Percentiles rank a stretch among this genome's conserved stretches.
phyloP scores from a whole-genome alignment of 2,329 filamentous ascomycete genomes.

The Fusarium sp. region DNA sequence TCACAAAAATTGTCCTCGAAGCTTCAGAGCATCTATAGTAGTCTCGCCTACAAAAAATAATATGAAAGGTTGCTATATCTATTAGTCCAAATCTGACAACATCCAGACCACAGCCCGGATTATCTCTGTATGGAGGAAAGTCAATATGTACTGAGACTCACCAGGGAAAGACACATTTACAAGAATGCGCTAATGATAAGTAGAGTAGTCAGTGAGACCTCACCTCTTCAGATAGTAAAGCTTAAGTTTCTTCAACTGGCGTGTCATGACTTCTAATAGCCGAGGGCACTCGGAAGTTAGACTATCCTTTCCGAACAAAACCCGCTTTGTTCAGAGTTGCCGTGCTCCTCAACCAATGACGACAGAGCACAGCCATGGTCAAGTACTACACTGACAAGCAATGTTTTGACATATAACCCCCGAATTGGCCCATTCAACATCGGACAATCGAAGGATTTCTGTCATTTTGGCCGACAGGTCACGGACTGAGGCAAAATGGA shows the following conservation, averaged over 20 bases:
- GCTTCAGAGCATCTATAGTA: too few species aligned
- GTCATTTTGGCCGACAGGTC: background rate
- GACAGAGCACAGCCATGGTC: background rate
- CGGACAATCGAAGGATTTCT: background rate
- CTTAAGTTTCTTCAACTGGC: background rate
- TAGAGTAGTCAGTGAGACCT: background rate
- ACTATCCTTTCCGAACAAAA: background rate
- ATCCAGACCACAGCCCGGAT: too few species aligned
- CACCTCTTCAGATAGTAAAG: background rate
- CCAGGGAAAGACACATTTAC: background rate
- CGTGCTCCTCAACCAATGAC: background rate
- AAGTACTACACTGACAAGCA: background rate
- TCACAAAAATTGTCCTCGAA: too few species aligned
- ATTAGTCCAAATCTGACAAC: too few species aligned
- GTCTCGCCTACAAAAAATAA: too few species aligned
- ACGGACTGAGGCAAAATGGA: background rate
- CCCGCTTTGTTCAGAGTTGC: background rate
- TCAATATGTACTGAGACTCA: too few species aligned
- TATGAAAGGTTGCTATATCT: too few species aligned
- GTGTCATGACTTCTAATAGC: background rate
- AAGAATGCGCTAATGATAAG: accelerated
- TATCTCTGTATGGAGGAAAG: accelerated
- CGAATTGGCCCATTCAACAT: too few species aligned
- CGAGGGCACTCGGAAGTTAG: conserved; percentile 8
- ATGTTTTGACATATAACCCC: too few species aligned